Conservation (phyloP, 176 grass and related monocot species). For the barley (Hordeum vulgare) region DNA sequence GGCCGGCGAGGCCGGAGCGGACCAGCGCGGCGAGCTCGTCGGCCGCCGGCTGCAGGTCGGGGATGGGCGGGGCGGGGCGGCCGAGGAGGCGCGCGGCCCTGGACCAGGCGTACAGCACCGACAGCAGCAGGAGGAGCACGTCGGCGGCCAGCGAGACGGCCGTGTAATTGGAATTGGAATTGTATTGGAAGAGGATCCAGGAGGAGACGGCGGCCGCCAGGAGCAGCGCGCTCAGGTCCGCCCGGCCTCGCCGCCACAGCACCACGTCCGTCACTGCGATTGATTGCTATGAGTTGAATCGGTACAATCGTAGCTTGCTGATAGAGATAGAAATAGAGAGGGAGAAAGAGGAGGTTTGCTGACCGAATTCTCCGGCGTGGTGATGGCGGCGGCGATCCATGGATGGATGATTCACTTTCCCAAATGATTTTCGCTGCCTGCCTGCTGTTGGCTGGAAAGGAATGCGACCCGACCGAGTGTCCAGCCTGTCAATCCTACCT, state of each 20-base stretch:
- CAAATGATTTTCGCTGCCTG: too few relatives aligned
- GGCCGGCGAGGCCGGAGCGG: background rate
- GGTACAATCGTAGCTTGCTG: too few relatives aligned
- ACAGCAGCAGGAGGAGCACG: slow-evolving; percentile 71
- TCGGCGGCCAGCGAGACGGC: slow-evolving; percentile 55
- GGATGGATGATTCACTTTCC: too few relatives aligned
- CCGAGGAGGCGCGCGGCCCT: background rate
- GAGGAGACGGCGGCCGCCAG: slow-evolving; percentile 36
- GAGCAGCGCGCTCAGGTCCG: slow-evolving; percentile 27
- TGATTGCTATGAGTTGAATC: too few relatives aligned
- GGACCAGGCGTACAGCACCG: slow-evolving; percentile 68
- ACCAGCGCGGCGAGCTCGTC: background rate
- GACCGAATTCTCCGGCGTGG: too few relatives aligned
- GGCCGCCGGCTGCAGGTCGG: background rate
- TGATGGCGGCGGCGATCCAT: too few relatives aligned
- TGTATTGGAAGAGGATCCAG: slow-evolving; percentile 43
- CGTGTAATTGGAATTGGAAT: slow-evolving; percentile 38
- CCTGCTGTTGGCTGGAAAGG: too few relatives aligned
- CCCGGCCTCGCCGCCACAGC: slow-evolving; percentile 55
- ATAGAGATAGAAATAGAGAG: too few relatives aligned
- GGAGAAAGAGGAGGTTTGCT: too few relatives aligned
- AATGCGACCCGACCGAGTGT: too few relatives aligned
- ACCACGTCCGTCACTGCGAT: slow-evolving; percentile 63
- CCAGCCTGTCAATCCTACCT: too few relatives aligned
- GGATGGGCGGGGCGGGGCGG: background rate